These are phyloP conservation scores for Aphanomyces astaci DNA, from an alignment of 352 stramenopile species.

Conservation along the genomic window DNA sequence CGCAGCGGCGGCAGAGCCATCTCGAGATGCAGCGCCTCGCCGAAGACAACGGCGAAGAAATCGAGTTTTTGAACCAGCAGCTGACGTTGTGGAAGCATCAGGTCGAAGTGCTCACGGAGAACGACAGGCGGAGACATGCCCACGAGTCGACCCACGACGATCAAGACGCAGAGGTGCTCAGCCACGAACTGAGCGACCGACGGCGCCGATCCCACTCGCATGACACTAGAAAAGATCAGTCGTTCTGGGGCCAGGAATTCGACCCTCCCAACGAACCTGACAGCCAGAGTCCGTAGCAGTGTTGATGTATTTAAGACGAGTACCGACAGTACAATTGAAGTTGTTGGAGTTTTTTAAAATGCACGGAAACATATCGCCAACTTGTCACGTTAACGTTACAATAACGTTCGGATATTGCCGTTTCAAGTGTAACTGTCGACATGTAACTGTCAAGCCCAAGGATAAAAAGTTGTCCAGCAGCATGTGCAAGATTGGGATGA, in stretches of 20 bases:
- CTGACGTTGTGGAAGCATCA: constrained; percentile 76
- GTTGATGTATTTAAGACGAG: too few relatives aligned
- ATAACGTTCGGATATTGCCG: neutral
- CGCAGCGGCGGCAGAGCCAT: constrained; percentile 55
- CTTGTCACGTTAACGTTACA: too few relatives aligned
- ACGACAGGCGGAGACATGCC: constrained; percentile 65
- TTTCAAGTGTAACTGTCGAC: neutral
- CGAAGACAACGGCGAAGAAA: constrained; percentile 74
- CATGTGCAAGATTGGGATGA: neutral
- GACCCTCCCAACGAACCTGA: neutral
- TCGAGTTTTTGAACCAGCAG: constrained; percentile 73
- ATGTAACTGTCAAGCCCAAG: too few relatives aligned
- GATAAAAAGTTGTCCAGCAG: neutral
- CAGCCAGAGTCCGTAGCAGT: too few relatives aligned
- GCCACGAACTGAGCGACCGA: neutral
- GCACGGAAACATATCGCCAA: too few relatives aligned
- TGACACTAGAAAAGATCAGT: neutral
- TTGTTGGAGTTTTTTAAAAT: too few relatives aligned
- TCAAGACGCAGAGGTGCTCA: neutral
- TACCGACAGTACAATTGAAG: too few relatives aligned
- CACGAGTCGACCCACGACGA: neutral
- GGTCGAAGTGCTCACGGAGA: constrained; percentile 74
- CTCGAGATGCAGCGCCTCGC: constrained; percentile 70
- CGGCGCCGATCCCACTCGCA: neutral
- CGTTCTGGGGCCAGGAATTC: constrained; percentile 10